These are phyloP conservation scores for Limonium bicolor DNA, from an alignment of 148 eudicot species.

Conservation along the genomic window DNA sequence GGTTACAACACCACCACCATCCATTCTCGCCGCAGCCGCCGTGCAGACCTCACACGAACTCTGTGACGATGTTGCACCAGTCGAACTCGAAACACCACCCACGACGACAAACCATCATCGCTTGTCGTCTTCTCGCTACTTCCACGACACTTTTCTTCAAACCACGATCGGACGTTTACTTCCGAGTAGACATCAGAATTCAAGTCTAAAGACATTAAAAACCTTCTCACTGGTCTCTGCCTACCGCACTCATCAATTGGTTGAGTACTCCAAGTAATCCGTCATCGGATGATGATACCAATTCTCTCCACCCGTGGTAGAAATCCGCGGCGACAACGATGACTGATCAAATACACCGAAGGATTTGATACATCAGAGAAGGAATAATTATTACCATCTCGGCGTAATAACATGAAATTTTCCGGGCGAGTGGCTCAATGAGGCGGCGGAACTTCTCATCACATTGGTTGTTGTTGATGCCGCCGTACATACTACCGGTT, in stretches of 20 bases:
- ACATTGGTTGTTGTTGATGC: not conserved
- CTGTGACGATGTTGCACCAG: constrained; percentile 1
- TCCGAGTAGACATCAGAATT: constrained; percentile 22
- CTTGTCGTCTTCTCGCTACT: not conserved
- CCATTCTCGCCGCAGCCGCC: not conserved
- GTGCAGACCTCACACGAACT: constrained; percentile 25
- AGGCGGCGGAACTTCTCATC: not conserved
- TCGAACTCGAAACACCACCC: not conserved
- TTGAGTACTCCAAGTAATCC: constrained; percentile 3
- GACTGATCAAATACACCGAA: not conserved
- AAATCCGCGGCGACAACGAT: not conserved
- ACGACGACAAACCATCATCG: constrained; percentile 9
- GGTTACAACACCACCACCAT: constrained; percentile 10
- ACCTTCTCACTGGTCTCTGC: constrained; percentile 19
- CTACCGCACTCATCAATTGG: not conserved
- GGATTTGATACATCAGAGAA: not conserved
- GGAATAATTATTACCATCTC: not conserved
- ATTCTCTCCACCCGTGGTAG: not conserved
- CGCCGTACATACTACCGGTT: not conserved
- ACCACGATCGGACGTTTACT: constrained; percentile 2
- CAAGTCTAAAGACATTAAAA: constrained; percentile 13
- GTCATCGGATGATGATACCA: not conserved
- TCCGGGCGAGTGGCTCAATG: no score
- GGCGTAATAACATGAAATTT: constrained; percentile 8
- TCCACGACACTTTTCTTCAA: not conserved